Base-by-base conservation (phyloP, 1,139 yeast species). In the Pichia sp. region DNA sequence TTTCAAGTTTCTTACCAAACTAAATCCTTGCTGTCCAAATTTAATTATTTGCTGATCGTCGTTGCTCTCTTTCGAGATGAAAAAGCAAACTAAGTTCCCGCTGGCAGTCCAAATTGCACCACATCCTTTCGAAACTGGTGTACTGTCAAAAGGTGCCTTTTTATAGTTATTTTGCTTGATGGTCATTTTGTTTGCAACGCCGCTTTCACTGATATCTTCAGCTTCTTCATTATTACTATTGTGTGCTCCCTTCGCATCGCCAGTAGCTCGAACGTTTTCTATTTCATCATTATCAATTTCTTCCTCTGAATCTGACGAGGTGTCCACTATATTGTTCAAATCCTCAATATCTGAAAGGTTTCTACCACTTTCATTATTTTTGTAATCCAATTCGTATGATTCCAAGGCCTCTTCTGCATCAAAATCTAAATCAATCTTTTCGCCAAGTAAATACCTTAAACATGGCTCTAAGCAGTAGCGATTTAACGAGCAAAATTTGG, bases 111-210 rank as follows among this genome's bases (percentile, higher is more conserved):
- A 88, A 0, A 78, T 69, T 0, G 95, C 96, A 8, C 97, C 96
- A 67, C 96, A 88, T 3, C 92, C 95, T 58, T 85, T 87, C 0
- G 97, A 96, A 3, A 88, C 72, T 0, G 97, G 97, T 0, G 95
- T 86, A 36, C 88, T 81, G 57, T 87, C 95, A 55, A 80, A 76
- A 3, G 57, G 43, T 1, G 56, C 58, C 16, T 31, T 38, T 32
- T 54, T 52, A 34, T 44, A 49, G 33, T 31, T 16, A 16, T 16
- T 16, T 16, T 16, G 23, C 23, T 16, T 16, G 23, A 16, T 16
- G 23, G 23, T 16, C 23, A 16, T 16, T 34, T 10, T 34, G 27
- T 10, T 32, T 31, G 27, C 31, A 23, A 26, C 40, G 34, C 16
- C 28, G n/a, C 16, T 33, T 8, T 39, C 44, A 39, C 32, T 35